phyloP scores from a whole-genome alignment of 192 early-diverging fungal species.

The Dissophora globulifera region DNA sequence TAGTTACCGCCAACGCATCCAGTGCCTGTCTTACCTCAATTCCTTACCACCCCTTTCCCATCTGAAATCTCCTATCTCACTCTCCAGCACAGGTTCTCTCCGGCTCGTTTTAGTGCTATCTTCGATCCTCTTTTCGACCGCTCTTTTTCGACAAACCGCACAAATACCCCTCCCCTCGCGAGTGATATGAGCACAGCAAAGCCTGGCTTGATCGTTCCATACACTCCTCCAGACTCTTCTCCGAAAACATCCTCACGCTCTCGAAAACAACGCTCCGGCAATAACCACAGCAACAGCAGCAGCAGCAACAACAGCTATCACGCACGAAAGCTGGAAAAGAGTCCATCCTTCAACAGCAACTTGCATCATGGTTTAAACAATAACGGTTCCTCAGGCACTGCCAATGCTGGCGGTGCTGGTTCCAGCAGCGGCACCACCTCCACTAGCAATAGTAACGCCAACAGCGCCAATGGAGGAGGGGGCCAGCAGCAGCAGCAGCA shows the following conservation, averaged over 20 bases:
- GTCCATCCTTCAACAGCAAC: constrained; percentile 33
- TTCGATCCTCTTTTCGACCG: neutral
- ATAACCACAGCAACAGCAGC: constrained; percentile 13
- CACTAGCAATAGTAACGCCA: constrained; percentile 2
- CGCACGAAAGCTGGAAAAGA: constrained; percentile 40
- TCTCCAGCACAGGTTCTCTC: no score
- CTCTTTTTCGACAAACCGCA: neutral
- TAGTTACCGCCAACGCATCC: no score
- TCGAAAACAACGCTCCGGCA: constrained; percentile 20
- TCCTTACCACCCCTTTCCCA: constrained; percentile 21
- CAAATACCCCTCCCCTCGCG: constrained; percentile 2
- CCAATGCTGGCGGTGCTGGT: neutral
- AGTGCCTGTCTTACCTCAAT: no score
- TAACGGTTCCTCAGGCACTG: neutral
- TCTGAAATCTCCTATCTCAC: constrained; percentile 4
- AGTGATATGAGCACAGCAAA: constrained; percentile 57
- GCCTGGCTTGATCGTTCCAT: constrained; percentile 53
- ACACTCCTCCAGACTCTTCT: constrained; percentile 34
- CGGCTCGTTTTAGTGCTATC: no score
- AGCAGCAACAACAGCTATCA: constrained; percentile 10
- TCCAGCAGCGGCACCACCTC: neutral
- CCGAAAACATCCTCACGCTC: constrained; percentile 18
- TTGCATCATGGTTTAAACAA: constrained; percentile 43
- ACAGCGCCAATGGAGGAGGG: constrained; percentile 2
- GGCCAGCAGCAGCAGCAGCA: neutral